phyloP scores from a whole-genome alignment of 768 basidiomycete species.

The Xerocomellus chrysenteron region DNA sequence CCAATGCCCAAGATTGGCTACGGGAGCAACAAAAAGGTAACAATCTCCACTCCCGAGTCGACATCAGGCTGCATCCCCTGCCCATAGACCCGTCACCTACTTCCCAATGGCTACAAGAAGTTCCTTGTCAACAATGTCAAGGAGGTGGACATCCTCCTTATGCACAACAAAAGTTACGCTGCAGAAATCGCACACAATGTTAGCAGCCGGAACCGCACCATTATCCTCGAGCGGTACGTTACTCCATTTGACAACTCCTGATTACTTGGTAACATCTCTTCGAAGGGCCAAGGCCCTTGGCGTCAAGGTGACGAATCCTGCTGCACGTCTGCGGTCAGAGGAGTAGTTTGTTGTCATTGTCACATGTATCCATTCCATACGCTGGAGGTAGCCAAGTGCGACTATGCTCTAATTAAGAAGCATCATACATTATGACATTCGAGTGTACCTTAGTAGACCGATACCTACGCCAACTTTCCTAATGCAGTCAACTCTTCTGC shows the following conservation, averaged over 20 bases:
- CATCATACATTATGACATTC: conserved; percentile 14
- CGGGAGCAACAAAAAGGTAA: conserved; percentile 80
- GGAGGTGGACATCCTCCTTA: conserved; percentile 92
- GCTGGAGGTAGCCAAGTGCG: conserved; percentile 49
- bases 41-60: conserved; percentile 18
- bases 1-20: conserved; percentile 93
- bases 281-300: conserved; percentile 79
- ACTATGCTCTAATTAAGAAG: conserved; percentile 41
- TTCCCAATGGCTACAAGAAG: conserved; percentile 95
- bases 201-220: conserved; percentile 90
- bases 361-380: conserved; percentile 49
- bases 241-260: conserved; percentile 13
- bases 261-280: conserved; percentile 8
- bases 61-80: conserved; percentile 2
- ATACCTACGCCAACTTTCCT: conserved; percentile 14
- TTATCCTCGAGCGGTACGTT: conserved; percentile 79
- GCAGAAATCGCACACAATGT: conserved; percentile 98
- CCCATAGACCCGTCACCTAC: conserved; percentile 82
- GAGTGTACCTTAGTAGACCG: not conserved
- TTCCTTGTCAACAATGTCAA: conserved; percentile 91
- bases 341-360: conserved; percentile 56
- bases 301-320: conserved; percentile 92
- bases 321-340: conserved; percentile 92
- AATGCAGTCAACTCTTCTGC: conserved; percentile 24
- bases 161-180: conserved; percentile 97